Base-by-base conservation (phyloP, 768 basidiomycete genomes). In the Tulasnella sp. region DNA sequence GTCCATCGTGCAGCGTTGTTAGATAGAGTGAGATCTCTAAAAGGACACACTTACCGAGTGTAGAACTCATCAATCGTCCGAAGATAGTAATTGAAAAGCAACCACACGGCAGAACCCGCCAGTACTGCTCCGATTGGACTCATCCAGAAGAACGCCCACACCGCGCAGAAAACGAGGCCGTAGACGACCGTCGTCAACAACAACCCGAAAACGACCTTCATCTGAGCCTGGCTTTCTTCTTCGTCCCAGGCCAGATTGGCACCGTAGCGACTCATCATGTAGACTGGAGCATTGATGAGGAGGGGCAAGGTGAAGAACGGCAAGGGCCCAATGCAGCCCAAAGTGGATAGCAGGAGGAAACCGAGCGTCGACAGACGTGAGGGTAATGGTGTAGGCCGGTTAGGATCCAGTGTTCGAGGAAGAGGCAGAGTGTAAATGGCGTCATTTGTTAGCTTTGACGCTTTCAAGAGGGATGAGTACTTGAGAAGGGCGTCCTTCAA, bases 201-300 rank as follows among this genome's bases (percentile, higher is more conserved):
- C 34, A 86, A 76, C 1, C 94, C 94, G 76, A 96, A 89, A 14
- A 91, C 89, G 62, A 97, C 79, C 83, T 99, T 99, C 83, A 94
- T 98, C 84, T 98, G 95, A 59, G 96, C 97, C 79, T 93, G 90
- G 12, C 93, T 90, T 79, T 98, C 96, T 79, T 98, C 90, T 78
- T 98, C 95, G 74, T 94, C 87, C 77, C 90, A 85, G 40, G 86
- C 88, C 41, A 96, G 81, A 62, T 85, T 81, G 22, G 90, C 91
- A 62, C 92, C 94, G 67, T 89, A 77, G 36, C 88, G 84, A 14
- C 88, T 90, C 83, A 96, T 88, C 73, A 89, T 80, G 80, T 98
- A 98, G 62, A 91, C 88, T 0, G 83, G 83, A 17, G 82, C 64
- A 75, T 84, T 81, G 40, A 81, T 76, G 47, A 83, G 64, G 69